phyloP scores from a whole-genome alignment of 1,284 basidiomycete species.

The Ceratobasidium theobromae region DNA sequence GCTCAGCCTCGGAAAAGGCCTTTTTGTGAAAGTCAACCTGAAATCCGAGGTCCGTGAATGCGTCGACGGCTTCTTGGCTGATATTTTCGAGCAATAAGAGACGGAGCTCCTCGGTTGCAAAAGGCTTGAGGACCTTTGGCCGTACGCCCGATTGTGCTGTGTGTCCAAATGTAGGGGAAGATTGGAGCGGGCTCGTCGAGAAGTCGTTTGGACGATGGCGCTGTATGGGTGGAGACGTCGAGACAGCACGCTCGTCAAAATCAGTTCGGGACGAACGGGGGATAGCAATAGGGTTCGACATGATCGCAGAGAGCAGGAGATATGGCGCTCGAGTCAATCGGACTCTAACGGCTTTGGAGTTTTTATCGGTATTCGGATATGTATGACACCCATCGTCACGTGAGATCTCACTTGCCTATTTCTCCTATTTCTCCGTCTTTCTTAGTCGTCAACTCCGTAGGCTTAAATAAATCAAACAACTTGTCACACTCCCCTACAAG shows the following conservation, averaged over 20 bases:
- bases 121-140: conserved; percentile 66
- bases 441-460: no score
- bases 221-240: conserved; percentile 4
- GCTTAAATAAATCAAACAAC: no score
- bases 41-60: conserved; percentile 85
- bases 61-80: conserved; percentile 83
- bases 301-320: conserved; percentile 6
- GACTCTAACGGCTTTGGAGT: conserved; percentile 31
- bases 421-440: background rate
- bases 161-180: conserved; percentile 8
- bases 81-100: conserved; percentile 95
- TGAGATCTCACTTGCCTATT: background rate
- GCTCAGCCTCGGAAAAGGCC: conserved; percentile 90
- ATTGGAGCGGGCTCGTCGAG: conserved; percentile 25
- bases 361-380: conserved; percentile 19
- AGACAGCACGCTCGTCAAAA: conserved; percentile 15
- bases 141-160: background rate
- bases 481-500: no score
- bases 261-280: background rate
- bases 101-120: conserved; percentile 71
- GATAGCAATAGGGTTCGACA: conserved; percentile 27
- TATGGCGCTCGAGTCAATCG: conserved; percentile 26
- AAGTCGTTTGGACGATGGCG: conserved; percentile 7
- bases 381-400: background rate
- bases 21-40: conserved; percentile 89